phyloP scores from a whole-genome alignment of 2,329 filamentous ascomycete species.

The Mycosphaerella sp. region DNA sequence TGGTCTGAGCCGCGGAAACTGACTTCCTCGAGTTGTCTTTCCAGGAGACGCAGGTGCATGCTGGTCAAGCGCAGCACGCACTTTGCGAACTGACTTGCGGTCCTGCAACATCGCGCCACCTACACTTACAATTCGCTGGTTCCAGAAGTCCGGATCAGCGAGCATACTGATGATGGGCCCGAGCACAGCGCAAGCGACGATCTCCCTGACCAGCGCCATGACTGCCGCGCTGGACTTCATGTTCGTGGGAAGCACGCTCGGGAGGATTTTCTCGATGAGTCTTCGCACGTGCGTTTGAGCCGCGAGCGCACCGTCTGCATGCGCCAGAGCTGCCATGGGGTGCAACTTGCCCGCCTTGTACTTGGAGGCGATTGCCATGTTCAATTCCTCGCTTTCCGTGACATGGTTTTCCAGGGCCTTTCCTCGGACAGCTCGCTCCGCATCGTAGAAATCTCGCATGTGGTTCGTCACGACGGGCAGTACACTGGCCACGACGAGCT shows the following conservation, averaged over 20 bases:
- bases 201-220: conserved; percentile 73
- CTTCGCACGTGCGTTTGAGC: conserved; percentile 85
- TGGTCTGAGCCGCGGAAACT: conserved; percentile 72
- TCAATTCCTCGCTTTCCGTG: conserved; percentile 93
- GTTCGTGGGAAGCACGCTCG: conserved; percentile 64
- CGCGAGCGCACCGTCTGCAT: conserved; percentile 73
- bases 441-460: conserved; percentile 83
- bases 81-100: conserved; percentile 84
- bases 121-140: conserved; percentile 87
- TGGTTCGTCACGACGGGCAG: conserved; percentile 85
- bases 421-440: conserved; percentile 79
- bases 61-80: conserved; percentile 86
- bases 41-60: conserved; percentile 71
- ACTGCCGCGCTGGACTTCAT: conserved; percentile 77
- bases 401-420: conserved; percentile 81
- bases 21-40: conserved; percentile 34
- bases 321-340: conserved; percentile 72
- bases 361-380: conserved; percentile 90
- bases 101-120: conserved; percentile 74
- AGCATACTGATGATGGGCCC: conserved; percentile 73
- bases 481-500: conserved; percentile 71
- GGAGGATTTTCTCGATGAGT: conserved; percentile 65
- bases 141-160: conserved; percentile 93
- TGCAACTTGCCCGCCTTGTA: conserved; percentile 86
- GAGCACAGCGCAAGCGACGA: conserved; percentile 87